phyloP scores from a whole-genome alignment of 2,329 filamentous ascomycete genomes.

The Leptodontidium sp. region DNA sequence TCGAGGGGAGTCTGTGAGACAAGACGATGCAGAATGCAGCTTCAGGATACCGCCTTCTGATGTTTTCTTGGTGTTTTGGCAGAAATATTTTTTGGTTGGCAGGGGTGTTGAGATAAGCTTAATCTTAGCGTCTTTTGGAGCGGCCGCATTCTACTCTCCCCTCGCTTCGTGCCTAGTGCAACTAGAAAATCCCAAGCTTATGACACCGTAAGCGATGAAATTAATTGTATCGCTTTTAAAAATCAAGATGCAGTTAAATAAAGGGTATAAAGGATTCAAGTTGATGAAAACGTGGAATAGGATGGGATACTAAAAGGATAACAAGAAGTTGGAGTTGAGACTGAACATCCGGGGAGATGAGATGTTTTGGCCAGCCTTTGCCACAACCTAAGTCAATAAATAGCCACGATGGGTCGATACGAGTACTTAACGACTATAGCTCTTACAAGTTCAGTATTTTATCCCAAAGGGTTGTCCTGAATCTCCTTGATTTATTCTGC shows the following conservation, averaged over 20 bases:
- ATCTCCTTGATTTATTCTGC: too few relatives aligned
- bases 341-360: too few relatives aligned
- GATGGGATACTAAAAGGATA: not conserved
- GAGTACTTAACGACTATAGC: too few relatives aligned
- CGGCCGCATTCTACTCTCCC: too few relatives aligned
- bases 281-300: not conserved
- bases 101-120: slow-evolving; percentile 16
- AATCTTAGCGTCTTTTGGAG: slow-evolving; percentile 19
- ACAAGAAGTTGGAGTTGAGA: not conserved
- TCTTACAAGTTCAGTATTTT: too few relatives aligned
- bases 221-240: not conserved
- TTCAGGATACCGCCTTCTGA: not conserved
- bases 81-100: slow-evolving; percentile 8
- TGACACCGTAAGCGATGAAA: too few relatives aligned
- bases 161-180: not conserved
- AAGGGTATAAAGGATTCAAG: not conserved
- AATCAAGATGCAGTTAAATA: too few relatives aligned
- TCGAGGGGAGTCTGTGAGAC: slow-evolving; percentile 24
- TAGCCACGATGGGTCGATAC: too few relatives aligned
- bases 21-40: not conserved
- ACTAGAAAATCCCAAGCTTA: not conserved
- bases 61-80: slow-evolving; percentile 13
- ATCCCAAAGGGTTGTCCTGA: not conserved
- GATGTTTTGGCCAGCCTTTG: too few relatives aligned
- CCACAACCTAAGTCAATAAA: too few relatives aligned